A percentile compares a stretch with the other conserved stretches of the same genome.
Evolutionary conservation across 2,329 filamentous ascomycete genomes (phyloP).

Genomic region (Setomelanomma holmii): DNA sequence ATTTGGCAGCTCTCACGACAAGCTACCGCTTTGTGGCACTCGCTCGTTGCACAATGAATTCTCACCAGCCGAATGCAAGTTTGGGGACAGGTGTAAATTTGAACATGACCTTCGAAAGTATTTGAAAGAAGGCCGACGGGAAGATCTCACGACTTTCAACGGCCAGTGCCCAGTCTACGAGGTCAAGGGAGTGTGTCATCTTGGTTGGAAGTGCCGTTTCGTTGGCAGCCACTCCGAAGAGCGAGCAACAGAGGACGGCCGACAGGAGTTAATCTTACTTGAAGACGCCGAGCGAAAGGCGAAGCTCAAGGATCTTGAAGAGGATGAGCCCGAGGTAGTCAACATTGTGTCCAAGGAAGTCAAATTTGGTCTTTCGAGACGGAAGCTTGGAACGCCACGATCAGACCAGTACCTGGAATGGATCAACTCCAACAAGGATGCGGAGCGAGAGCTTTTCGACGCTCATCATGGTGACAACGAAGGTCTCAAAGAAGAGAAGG

Average conservation of each 20-base stretch:
- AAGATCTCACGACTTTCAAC: constrained; percentile 77
- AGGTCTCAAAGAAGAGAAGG: constrained; percentile 37
- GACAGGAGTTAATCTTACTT: constrained; percentile 79
- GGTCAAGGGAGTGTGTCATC: constrained; percentile 74
- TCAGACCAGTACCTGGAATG: constrained; percentile 80
- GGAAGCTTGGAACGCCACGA: constrained; percentile 72
- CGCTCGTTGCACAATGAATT: constrained; percentile 78
- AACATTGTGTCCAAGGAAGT: constrained; percentile 74
- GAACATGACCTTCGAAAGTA: constrained; percentile 88
- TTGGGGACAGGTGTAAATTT: constrained; percentile 80
- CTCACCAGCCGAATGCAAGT: constrained; percentile 76
- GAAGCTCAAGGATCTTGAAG: constrained; percentile 52
- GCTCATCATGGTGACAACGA: constrained; percentile 44
- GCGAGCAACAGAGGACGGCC: constrained; percentile 76
- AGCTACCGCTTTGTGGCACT: constrained; percentile 78
- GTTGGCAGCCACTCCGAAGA: constrained; percentile 87
- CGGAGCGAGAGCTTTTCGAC: constrained; percentile 42
- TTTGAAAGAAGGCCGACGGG: constrained; percentile 78
- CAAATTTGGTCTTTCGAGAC: constrained; percentile 78
- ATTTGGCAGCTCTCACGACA: constrained; percentile 82
- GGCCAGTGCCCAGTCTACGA: constrained; percentile 85
- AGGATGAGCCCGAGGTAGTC: constrained; percentile 67
- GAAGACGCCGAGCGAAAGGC: constrained; percentile 60
- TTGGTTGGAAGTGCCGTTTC: constrained; percentile 95
- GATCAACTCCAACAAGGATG: constrained; percentile 70